Percentiles rank a stretch among this genome's conserved stretches.
Conservation (phyloP, 495 filamentous ascomycete species). For the Neurospora sp. region DNA sequence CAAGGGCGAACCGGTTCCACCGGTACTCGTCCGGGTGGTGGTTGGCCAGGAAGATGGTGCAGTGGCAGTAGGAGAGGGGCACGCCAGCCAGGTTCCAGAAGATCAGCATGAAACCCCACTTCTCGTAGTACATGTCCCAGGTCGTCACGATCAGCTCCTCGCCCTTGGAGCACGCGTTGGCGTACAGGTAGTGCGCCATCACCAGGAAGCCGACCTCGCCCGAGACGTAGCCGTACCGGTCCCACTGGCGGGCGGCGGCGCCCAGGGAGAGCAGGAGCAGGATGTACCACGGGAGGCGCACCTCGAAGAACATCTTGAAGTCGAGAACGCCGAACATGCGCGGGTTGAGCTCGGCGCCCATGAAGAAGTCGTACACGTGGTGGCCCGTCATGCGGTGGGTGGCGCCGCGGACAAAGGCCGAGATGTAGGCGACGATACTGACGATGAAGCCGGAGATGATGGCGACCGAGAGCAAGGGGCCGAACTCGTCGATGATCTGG, state of each 20-base stretch:
- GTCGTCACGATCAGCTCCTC: constrained; percentile 91
- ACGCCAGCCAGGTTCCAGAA: constrained; percentile 99
- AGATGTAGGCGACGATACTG: constrained; percentile 73
- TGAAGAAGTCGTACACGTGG: constrained; percentile 95
- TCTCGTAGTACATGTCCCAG: constrained; percentile 99
- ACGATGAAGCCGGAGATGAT: constrained; percentile 81
- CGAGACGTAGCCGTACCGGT: constrained; percentile 81
- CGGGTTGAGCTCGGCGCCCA: constrained; percentile 96
- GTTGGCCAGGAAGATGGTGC: constrained; percentile 85
- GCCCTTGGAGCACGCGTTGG: constrained; percentile 92
- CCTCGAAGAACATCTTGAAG: constrained; percentile 99
- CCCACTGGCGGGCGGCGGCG: constrained; percentile 79
- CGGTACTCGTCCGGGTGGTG: constrained; percentile 74
- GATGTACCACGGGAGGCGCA: constrained; percentile 94
- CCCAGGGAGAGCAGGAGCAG: constrained; percentile 70
- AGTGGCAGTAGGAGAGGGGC: constrained; percentile 93
- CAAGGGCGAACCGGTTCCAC: constrained; percentile 61
- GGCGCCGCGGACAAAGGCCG: constrained; percentile 66
- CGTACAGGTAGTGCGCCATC: constrained; percentile 92
- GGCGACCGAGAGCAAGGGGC: constrained; percentile 77
- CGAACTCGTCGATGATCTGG: constrained; percentile 92
- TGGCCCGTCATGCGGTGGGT: constrained; percentile 88
- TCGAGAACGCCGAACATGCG: constrained; percentile 88
- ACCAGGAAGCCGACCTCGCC: constrained; percentile 81
- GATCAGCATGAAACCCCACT: constrained; percentile 99